Base-by-base conservation (phyloP, 192 early-diverging fungal species). In the Coemansia sp. region DNA sequence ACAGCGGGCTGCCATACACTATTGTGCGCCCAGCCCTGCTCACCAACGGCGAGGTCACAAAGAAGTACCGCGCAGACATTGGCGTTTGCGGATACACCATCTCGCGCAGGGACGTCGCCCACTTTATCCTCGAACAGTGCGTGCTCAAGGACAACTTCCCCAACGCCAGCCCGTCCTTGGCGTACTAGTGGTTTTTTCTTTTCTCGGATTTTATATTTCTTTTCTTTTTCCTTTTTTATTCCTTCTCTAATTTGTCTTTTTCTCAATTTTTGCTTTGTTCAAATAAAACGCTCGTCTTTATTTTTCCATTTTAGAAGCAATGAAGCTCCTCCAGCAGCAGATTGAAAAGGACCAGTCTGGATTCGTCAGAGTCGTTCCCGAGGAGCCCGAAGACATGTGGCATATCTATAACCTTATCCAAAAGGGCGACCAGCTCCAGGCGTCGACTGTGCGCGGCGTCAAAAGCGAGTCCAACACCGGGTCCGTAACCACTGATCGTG, bases 321-420 rank as follows among this genome's bases (percentile, higher is more conserved):
- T 92, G 91, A 91, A 94, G 85, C 84, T 94, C 11, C 70, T 92
- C 22, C 72, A 65, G 56, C 88, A 89, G 64, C 28, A 70, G 63
- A 85, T 94, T 56, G 92, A 93, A 75, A 92, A 88, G 75, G 88
- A 95, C 82, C 61, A 69, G 20, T 92, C 91, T 29, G 96, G 96
- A 34, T 88, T 66, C 62, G 88, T 97, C 29, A 91, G 87, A 3
- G 83, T 99, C 48, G 83, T 86, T 40, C 90, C 96, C 1, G 94
- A 97, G 69, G 93, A 98, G 66, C 74, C 88, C 55, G 96, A 99
- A 64, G 97, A 99, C 78, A 94, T 99, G 92, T 99, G 97, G 96
- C 94, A 96, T 80, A 86, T 91, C 34, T 95, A 96, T 82, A 94
- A 91, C 72, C 85, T 92, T 31, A 89, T 99, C 59, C 82, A 88